A percentile compares a stretch with the other conserved stretches of the same genome.
Conservation (phyloP, 2,329 filamentous ascomycete genomes). For the Aspergillus pseudonomiae region DNA sequence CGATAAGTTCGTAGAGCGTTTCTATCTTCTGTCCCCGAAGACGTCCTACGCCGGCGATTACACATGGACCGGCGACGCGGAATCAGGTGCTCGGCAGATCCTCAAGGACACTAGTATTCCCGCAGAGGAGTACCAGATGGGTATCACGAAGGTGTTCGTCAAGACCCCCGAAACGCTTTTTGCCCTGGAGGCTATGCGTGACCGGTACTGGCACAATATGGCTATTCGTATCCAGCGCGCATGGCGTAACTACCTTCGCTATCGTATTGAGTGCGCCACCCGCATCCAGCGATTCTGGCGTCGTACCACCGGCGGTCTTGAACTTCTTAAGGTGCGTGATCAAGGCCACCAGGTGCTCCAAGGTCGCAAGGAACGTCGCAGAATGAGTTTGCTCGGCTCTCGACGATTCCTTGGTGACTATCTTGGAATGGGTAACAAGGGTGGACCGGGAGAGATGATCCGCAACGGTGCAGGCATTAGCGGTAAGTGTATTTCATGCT, state of each 20-base stretch:
- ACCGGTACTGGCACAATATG: slow-evolving; percentile 99
- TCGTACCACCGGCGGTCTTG: slow-evolving; percentile 85
- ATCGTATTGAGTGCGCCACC: slow-evolving; percentile 87
- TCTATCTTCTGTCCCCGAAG: slow-evolving; percentile 91
- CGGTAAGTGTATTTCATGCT: slow-evolving; percentile 48
- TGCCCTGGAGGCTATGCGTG: slow-evolving; percentile 94
- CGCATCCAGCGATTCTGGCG: slow-evolving; percentile 96
- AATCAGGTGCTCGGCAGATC: slow-evolving; percentile 87
- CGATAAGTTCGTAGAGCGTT: slow-evolving; percentile 96
- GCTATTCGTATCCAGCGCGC: slow-evolving; percentile 95
- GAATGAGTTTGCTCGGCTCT: slow-evolving; percentile 89
- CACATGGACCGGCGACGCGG: slow-evolving; percentile 87
- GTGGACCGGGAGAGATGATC: slow-evolving; percentile 79
- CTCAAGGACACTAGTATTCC: slow-evolving; percentile 96
- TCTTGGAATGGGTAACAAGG: slow-evolving; percentile 79
- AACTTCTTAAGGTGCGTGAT: slow-evolving; percentile 85
- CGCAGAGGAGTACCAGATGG: slow-evolving; percentile 93
- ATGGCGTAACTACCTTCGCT: slow-evolving; percentile 94
- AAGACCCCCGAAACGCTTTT: slow-evolving; percentile 97
- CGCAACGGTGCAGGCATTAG: slow-evolving; percentile 72
- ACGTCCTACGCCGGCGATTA: slow-evolving; percentile 97
- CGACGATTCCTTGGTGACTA: slow-evolving; percentile 95
- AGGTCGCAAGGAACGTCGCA: slow-evolving; percentile 84
- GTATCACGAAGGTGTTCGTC: slow-evolving; percentile 95
- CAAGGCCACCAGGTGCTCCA: slow-evolving; percentile 80